Evolutionary conservation across 1,284 basidiomycete genomes (phyloP), one percentile per base, ranked within the genome.

Genomic region (Omphalotus olearius): DNA sequence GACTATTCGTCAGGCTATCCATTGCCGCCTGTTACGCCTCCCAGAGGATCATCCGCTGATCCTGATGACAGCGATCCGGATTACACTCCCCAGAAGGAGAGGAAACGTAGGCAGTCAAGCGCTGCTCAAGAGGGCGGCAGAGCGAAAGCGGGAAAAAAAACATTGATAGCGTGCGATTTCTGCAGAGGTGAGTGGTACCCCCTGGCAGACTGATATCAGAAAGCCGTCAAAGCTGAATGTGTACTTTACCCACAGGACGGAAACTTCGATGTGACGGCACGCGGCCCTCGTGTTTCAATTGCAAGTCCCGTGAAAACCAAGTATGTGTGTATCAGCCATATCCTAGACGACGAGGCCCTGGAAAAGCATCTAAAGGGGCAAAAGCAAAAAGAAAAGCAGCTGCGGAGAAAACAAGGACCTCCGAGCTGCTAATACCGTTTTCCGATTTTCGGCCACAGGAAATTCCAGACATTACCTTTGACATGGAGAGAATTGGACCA

Each of bases 191-290:
- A 72, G 80, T 60, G 17, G 55, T 45, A 39, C 49, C 44, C 56
- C 61, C 40, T 40, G 18, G 30, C 42, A 55, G 37, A 33, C 38
- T 52, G 45, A 55, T 56, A 53, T 36, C 50, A 54, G 47, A 51
- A 40, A 47, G 20, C 26, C 23, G 26, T 23, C 28, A 41, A 28
- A 51, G 26, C n/a, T 26, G 16, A 25, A 11, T 18, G 17, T 28
- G 41, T 42, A 20, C 46, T 42, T 23, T 45, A 35, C 53, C 56
- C 53, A 42, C 61, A 89, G 85, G 73, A 47, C 80, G 87, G 50
- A 89, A 89, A 64, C 74, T 88, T 55, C 75, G 79, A 14, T 89
- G 86, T 67, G 80, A 85, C 60, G 86, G 85, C 3, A 69, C 65
- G 5, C 73, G 71, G 53, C 86, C 85, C 28, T 65, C 68, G 6